phyloP scores from a whole-genome alignment of 192 early-diverging fungal species.

The Globomyces pollinis-pini region DNA sequence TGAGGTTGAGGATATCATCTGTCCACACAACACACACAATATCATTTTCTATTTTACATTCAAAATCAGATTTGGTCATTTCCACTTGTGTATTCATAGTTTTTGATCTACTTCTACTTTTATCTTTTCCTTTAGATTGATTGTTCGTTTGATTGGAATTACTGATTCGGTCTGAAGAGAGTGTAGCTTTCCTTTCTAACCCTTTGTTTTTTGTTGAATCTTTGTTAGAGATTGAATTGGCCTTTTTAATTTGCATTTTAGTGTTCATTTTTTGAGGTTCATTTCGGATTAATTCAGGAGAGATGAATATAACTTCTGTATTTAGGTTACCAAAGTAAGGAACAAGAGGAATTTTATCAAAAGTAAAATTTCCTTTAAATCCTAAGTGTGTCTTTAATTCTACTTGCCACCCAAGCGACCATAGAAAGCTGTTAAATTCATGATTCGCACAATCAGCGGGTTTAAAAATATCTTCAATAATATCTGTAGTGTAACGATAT shows the following conservation, averaged over 20 bases:
- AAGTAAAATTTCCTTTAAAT: constrained; percentile 51
- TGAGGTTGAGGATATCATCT: constrained; percentile 47
- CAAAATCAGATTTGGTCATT: constrained; percentile 23
- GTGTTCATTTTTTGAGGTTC: constrained; percentile 25
- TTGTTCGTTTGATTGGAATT: constrained; percentile 3
- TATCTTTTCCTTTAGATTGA: neutral
- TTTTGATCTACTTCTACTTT: neutral
- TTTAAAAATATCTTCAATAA: constrained; percentile 45
- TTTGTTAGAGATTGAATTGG: neutral
- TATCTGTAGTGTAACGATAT: constrained; percentile 50
- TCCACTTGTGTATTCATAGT: constrained; percentile 7
- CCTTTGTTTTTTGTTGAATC: too few species aligned
- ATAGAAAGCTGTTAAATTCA: constrained; percentile 63
- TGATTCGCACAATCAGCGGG: constrained; percentile 32
- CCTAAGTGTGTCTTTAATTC: constrained; percentile 52
- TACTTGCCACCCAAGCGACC: constrained; percentile 25
- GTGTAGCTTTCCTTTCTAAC: too few species aligned
- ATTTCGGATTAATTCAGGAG: constrained; percentile 41
- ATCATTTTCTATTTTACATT: constrained; percentile 26
- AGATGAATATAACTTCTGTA: constrained; percentile 63
- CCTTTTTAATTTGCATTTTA: neutral
- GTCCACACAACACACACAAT: constrained; percentile 66
- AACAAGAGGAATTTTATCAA: constrained; percentile 44
- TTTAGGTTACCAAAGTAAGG: constrained; percentile 64
- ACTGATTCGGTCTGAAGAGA: too few species aligned